Percentiles rank a stretch among this genome's conserved stretches.
Conservation (phyloP, 2,329 filamentous ascomycete species). For the Penicillium verrucosum region DNA sequence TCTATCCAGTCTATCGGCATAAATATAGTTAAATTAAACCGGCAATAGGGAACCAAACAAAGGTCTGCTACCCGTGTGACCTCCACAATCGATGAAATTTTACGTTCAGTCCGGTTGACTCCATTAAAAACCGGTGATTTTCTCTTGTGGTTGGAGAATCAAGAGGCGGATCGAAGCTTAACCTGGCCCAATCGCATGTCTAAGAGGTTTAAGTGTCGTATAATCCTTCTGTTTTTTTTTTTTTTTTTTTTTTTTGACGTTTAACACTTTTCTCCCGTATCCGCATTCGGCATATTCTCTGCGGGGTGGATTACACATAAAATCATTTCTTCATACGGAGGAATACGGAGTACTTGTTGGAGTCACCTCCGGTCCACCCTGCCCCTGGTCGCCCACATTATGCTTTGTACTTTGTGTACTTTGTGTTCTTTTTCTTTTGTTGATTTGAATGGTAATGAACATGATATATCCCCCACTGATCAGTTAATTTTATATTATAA, state of each 20-base stretch:
- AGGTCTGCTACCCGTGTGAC: neutral
- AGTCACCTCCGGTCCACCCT: neutral
- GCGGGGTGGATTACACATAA: neutral
- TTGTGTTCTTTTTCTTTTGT: neutral
- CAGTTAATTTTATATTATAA: neutral
- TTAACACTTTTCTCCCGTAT: neutral
- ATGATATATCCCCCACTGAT: neutral
- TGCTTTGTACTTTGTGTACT: neutral
- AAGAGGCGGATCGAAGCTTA: conserved; percentile 14
- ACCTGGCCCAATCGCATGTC: conserved; percentile 8
- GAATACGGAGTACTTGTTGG: neutral
- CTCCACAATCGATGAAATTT: neutral
- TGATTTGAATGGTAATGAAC: neutral
- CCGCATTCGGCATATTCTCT: neutral
- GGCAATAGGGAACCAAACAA: neutral
- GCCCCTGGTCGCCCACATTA: neutral
- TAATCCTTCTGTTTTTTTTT: neutral
- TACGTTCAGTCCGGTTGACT: neutral
- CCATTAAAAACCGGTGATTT: neutral
- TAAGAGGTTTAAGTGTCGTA: neutral
- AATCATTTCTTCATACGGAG: neutral
- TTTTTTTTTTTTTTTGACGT: neutral
- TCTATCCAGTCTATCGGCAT: neutral
- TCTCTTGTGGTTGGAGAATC: neutral
- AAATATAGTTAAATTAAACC: neutral